Evolutionary conservation across 768 basidiomycete genomes (phyloP), one percentile per base, ranked within the genome.

Genomic region (Phlegmacium glaucopus): DNA sequence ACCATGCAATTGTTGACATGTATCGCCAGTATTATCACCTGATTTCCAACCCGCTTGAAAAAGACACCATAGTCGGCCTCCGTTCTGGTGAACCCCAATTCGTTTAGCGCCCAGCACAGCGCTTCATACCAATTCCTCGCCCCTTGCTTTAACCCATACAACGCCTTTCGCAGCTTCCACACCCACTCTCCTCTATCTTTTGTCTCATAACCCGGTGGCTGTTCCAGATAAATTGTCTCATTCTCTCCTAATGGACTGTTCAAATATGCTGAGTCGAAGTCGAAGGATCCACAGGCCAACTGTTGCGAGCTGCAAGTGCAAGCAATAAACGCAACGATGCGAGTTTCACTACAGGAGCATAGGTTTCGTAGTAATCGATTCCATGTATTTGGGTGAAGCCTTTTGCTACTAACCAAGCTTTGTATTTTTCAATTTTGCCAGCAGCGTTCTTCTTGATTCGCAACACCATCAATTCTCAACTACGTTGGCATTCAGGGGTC

Each of bases 341-440:
- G 30, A 32, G 30, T 13, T 13, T 8, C 9, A 13, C 30, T 13
- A 32, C 30, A 13, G 30, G 30, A 8, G 30, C 30, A 13, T 32
- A 32, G 8, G 30, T 32, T 13, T 32, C 30, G 30, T 32, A 32
- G 56, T 64, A 78, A 47, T 78, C 67, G 9, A 71, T 47, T 0
- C 75, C 67, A 1, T 57, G 56, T 1, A 59, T 49, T 52, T 79
- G 78, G 0, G 61, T 47, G 57, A 66, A 73, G 0, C 77, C 68
- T 41, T 67, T 54, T 1, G 72, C 70, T 1, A 76, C 70, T 1
- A 78, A 57, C 1, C 68, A 45, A 5, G 68, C 75, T 54, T 75
- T 76, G 64, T 68, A 67, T 3, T 59, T 50, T 1, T 50, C 42
- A 22, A 75, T 56, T 0, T 54, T 41, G 10, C 74, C 72, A 1